Conservation (phyloP, 1,139 yeast species). For the Protomyces inouyei region DNA sequence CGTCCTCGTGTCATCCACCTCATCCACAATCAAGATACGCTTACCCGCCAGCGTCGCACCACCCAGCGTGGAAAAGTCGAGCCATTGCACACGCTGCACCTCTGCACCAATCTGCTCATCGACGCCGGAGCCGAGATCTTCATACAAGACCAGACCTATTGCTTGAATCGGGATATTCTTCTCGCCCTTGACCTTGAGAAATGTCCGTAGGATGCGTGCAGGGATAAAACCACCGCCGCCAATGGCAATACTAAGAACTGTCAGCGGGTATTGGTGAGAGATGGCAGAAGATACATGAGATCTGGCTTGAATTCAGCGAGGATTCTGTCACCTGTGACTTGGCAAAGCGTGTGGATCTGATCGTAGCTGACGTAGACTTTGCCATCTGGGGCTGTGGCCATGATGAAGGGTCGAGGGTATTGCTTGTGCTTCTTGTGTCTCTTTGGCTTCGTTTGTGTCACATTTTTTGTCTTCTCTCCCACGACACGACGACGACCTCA, state of each 20-base stretch:
- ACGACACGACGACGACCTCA: too few species aligned
- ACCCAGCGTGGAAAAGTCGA: slow-evolving; percentile 62
- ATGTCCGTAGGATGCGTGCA: slow-evolving; percentile 88
- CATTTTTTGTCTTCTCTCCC: too few species aligned
- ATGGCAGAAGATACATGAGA: slow-evolving; percentile 45
- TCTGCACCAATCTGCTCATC: slow-evolving; percentile 68
- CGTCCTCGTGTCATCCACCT: slow-evolving; percentile 93
- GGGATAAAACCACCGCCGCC: slow-evolving; percentile 95
- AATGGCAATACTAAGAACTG: slow-evolving; percentile 3
- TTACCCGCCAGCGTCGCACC: slow-evolving; percentile 70
- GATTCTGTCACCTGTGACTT: slow-evolving; percentile 69
- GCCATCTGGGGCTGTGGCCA: slow-evolving; percentile 12
- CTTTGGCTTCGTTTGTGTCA: too few species aligned
- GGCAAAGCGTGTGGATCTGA: slow-evolving; percentile 89
- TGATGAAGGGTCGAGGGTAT: neutral
- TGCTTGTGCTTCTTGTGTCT: neutral
- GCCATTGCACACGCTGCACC: slow-evolving; percentile 93
- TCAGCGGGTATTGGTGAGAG: too few species aligned
- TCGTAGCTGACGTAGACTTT: slow-evolving; percentile 71
- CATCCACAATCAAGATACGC: slow-evolving; percentile 79
- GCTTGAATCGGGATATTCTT: slow-evolving; percentile 93
- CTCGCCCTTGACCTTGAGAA: slow-evolving; percentile 76
- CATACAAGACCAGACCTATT: slow-evolving; percentile 83
- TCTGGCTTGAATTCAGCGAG: slow-evolving; percentile 54
- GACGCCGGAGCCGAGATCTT: slow-evolving; percentile 46